Conservation (phyloP, 2,329 filamentous ascomycete genomes). For the Trichoderma harzianum region DNA sequence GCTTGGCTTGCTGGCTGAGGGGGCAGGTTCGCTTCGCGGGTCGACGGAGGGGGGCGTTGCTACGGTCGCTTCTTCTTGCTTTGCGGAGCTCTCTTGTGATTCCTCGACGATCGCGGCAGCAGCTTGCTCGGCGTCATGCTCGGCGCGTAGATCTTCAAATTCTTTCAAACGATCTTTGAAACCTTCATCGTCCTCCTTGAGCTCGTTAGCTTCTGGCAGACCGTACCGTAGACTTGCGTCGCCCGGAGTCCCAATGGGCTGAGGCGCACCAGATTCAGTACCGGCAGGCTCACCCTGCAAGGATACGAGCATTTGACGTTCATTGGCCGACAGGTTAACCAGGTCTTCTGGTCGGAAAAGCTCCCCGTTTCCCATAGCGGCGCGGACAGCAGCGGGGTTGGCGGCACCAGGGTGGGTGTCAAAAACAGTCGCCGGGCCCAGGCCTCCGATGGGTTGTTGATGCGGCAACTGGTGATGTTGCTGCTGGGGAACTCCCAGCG, state of each 20-base stretch:
- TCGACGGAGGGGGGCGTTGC: neutral
- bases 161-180: constrained; percentile 74
- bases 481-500: constrained; percentile 55
- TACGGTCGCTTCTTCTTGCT: neutral
- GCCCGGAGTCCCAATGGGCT: constrained; percentile 37
- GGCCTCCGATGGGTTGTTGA: constrained; percentile 53
- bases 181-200: constrained; percentile 54
- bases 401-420: constrained; percentile 48
- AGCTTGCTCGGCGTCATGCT: constrained; percentile 58
- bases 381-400: constrained; percentile 25
- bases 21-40: constrained; percentile 12
- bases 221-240: constrained; percentile 41
- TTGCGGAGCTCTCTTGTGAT: neutral
- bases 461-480: constrained; percentile 33
- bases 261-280: constrained; percentile 30
- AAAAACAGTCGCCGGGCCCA: constrained; percentile 67
- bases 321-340: constrained; percentile 56
- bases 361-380: constrained; percentile 40
- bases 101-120: constrained; percentile 28
- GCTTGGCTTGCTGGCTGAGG: constrained; percentile 24
- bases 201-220: constrained; percentile 49
- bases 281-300: constrained; percentile 25
- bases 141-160: constrained; percentile 75
- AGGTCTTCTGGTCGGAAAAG: constrained; percentile 70
- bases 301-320: constrained; percentile 52